These are phyloP conservation scores for Fusarium fujikuroi DNA, from an alignment of 2,329 filamentous ascomycete genomes.

Conservation along the genomic window DNA sequence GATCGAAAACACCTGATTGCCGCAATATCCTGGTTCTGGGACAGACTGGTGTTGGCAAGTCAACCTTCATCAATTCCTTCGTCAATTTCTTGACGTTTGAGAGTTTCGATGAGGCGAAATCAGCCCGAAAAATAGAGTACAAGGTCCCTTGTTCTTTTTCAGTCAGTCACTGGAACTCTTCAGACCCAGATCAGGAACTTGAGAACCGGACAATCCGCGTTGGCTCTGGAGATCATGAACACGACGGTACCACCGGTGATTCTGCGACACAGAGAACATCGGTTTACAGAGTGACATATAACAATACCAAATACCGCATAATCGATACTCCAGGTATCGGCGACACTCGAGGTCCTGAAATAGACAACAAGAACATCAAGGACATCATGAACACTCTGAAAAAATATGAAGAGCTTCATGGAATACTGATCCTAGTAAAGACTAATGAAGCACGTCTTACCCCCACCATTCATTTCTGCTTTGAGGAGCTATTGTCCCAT, in stretches of 20 bases:
- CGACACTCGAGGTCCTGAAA: constrained; percentile 19
- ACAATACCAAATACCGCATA: neutral
- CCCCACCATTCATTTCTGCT: constrained; percentile 17
- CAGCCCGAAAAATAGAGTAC: neutral
- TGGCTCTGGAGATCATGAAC: constrained; percentile 19
- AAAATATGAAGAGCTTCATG: constrained; percentile 24
- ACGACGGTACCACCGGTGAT: constrained; percentile 10
- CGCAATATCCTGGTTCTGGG: constrained; percentile 59
- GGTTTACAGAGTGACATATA: neutral
- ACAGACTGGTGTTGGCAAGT: constrained; percentile 61
- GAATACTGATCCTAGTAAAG: constrained; percentile 27
- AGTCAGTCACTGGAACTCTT: neutral
- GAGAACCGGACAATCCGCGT: constrained; percentile 12
- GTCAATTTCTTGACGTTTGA: constrained; percentile 56
- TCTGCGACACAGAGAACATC: constrained; percentile 23
- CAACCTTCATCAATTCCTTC: constrained; percentile 61
- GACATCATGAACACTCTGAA: constrained; percentile 12
- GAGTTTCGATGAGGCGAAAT: constrained; percentile 52
- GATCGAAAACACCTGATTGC: constrained; percentile 28
- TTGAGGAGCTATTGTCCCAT: constrained; percentile 14
- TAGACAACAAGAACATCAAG: constrained; percentile 25
- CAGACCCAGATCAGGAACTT: neutral
- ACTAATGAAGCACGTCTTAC: constrained; percentile 16
- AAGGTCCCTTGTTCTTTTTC: constrained; percentile 33
- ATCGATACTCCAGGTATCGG: constrained; percentile 31